phyloP scores from a whole-genome alignment of 2,329 filamentous ascomycete genomes.

The Beauveria brongniartii region DNA sequence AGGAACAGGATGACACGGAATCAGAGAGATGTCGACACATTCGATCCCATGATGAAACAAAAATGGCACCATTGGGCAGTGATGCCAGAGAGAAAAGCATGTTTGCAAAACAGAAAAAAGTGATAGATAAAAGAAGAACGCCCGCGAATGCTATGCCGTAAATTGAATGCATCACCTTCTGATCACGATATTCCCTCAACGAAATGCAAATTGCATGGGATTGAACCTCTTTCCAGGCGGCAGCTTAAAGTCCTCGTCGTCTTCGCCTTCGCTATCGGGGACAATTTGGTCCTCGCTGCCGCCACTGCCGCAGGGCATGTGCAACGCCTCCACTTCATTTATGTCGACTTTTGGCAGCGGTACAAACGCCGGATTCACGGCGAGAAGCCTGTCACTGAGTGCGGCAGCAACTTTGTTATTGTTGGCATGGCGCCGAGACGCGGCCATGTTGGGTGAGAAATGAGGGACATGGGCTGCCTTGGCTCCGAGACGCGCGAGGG shows the following conservation, averaged over 20 bases:
- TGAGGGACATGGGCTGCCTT: constrained; percentile 25
- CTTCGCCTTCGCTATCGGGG: constrained; percentile 42
- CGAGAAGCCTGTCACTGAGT: constrained; percentile 20
- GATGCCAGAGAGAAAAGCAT: background rate
- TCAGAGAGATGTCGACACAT: too few relatives aligned
- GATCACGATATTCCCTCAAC: background rate
- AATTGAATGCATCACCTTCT: background rate
- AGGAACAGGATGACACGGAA: too few relatives aligned
- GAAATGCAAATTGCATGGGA: constrained; percentile 40
- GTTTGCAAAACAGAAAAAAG: background rate
- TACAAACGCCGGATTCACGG: constrained; percentile 46
- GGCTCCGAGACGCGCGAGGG: constrained; percentile 45
- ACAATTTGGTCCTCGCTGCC: constrained; percentile 52
- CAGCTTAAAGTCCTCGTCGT: constrained; percentile 23
- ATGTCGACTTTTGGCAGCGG: constrained; percentile 47
- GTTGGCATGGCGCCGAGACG: background rate
- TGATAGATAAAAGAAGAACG: background rate
- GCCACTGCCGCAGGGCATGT: constrained; percentile 24
- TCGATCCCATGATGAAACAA: background rate
- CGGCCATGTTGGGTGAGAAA: background rate
- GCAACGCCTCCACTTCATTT: constrained; percentile 44
- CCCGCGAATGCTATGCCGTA: background rate
- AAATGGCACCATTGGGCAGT: background rate
- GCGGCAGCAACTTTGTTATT: constrained; percentile 20
- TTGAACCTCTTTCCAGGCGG: constrained; percentile 29